A percentile compares a stretch with the other conserved stretches of the same genome.
Evolutionary conservation across 2,329 filamentous ascomycete species (phyloP).

Genomic region (Alternaria postmessia): DNA sequence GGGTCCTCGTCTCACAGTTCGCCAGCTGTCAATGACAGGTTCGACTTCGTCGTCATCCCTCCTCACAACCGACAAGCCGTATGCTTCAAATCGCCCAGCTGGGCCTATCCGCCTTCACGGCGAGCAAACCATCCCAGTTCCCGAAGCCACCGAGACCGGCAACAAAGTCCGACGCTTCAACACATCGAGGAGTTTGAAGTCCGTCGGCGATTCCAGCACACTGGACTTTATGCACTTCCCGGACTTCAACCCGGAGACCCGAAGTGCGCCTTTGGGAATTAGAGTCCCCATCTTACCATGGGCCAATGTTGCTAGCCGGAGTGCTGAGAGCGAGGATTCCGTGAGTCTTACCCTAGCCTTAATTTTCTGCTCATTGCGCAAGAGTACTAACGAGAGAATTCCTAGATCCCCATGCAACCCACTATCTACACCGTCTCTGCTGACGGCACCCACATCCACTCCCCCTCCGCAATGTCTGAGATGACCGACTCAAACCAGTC

Average conservation of each 20-base stretch:
- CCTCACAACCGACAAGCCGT: constrained; percentile 60
- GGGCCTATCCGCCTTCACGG: constrained; percentile 61
- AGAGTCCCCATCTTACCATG: constrained; percentile 60
- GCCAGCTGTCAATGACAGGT: constrained; percentile 68
- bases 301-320: constrained; percentile 24
- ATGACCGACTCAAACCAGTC: constrained; percentile 64
- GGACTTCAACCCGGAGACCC: constrained; percentile 55
- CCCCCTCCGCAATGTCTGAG: constrained; percentile 65
- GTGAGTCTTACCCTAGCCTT: constrained; percentile 20
- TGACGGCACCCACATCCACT: constrained; percentile 57
- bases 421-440: constrained; percentile 64
- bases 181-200: constrained; percentile 65
- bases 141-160: constrained; percentile 37
- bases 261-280: constrained; percentile 46
- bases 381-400: background rate
- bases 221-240: constrained; percentile 71
- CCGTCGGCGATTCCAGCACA: constrained; percentile 65
- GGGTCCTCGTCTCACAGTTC: constrained; percentile 53
- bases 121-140: constrained; percentile 57
- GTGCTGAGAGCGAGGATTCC: constrained; percentile 35
- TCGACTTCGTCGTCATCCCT: constrained; percentile 63
- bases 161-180: constrained; percentile 65
- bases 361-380: background rate
- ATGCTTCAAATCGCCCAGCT: constrained; percentile 41
- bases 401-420: constrained; percentile 60